Evolutionary conservation across 129 eudicot genomes (phyloP), one percentile per base, ranked within the genome.

Genomic region (Escallonia herrerae): DNA sequence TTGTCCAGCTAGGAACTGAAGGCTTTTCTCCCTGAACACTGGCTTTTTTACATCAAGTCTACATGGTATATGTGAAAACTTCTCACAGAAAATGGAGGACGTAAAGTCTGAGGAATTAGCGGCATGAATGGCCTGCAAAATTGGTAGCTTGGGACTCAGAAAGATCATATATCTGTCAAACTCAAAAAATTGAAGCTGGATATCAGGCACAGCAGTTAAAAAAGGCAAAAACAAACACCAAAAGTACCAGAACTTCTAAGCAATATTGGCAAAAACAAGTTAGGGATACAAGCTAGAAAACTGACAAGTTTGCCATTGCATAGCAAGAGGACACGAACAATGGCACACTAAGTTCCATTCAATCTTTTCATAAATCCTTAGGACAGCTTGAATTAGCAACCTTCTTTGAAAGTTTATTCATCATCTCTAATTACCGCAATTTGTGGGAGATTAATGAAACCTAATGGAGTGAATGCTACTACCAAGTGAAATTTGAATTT

Each of bases 91-190:
- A 58, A 43, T 63, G 52, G 72, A 56, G 47, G 81, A 84, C 4
- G 64, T 50, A 46, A 72, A 66, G 49, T 70, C 70, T 8, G 78
- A 58, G 12, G 62, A 75, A 62, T 68, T 73, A 33, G 73, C 53
- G 56, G 79, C 52, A 65, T 46, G 63, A 65, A 65, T 47, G 68
- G 53, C 84, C 88, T 86, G 81, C 63, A 64, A 45, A 54, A 49
- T 49, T 43, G 68, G 60, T 22, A 33, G 38, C 52, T 8, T 37
- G 50, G 14, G 65, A 60, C 2, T 13, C 47, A 38, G 7, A 39
- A 52, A 63, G 6, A 48, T 52, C 8, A 15, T 9, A 42, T 8
- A 43, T 43, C 33, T 39, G 56, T 53, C 13, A 10, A 65, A 46
- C 47, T 44, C 50, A 37, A 14, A 40, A 22, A 56, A 43, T 13